Evolutionary conservation across 176 grass and related monocot genomes (phyloP).

Genomic region (Lolium rigidum): DNA sequence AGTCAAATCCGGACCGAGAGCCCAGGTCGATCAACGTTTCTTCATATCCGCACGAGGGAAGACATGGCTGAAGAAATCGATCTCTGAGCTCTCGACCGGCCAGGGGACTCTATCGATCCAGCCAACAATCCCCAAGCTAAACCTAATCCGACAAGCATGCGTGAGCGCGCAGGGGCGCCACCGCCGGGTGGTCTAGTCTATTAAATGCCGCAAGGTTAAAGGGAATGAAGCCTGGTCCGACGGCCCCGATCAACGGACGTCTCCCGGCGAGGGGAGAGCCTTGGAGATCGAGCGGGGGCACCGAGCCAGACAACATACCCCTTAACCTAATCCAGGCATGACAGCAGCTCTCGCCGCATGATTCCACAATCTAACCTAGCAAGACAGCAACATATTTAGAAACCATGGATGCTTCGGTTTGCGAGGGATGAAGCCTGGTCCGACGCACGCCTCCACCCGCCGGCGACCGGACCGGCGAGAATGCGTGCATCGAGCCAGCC

Average conservation of each 20-base stretch:
- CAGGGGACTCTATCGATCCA: too few species aligned
- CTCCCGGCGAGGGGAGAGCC: neutral
- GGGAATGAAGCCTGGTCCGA: constrained; percentile 50
- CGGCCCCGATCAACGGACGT: neutral
- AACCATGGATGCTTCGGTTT: constrained; percentile 55
- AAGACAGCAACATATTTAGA: neutral
- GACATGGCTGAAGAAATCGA: too few species aligned
- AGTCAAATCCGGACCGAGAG: too few species aligned
- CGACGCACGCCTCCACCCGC: constrained; percentile 70
- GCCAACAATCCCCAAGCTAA: too few species aligned
- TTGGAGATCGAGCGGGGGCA: constrained; percentile 44
- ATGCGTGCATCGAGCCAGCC: constrained; percentile 91
- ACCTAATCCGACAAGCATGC: neutral
- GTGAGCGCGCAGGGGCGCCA: too few species aligned
- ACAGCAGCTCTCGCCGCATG: too few species aligned
- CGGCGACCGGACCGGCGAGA: neutral
- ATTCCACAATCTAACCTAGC: neutral
- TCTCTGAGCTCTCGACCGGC: too few species aligned
- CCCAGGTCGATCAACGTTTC: too few species aligned
- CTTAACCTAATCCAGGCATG: constrained; percentile 65
- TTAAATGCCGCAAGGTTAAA: constrained; percentile 17
- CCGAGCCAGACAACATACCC: constrained; percentile 94
- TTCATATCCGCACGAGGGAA: too few species aligned
- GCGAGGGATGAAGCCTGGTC: constrained; percentile 99
- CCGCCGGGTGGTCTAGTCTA: neutral